Evolutionary conservation across 2,329 filamentous ascomycete genomes (phyloP).

Genomic region (Fusarium newnesense): DNA sequence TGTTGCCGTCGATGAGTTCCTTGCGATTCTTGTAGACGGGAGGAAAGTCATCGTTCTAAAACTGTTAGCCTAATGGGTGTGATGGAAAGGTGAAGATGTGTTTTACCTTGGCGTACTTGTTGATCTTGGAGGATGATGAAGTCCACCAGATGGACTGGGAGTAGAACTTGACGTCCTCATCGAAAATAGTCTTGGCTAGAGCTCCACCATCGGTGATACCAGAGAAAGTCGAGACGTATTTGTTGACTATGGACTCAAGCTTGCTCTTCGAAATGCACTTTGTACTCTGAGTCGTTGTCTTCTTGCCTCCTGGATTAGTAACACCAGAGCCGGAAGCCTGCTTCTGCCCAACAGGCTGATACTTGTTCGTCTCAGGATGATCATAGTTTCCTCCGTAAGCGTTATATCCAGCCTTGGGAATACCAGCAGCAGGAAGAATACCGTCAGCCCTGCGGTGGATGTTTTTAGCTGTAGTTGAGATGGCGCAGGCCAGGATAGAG

Average conservation of each 20-base stretch:
- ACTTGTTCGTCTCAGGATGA: conserved; percentile 28
- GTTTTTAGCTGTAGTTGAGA: conserved; percentile 23
- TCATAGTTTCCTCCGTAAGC: conserved; percentile 30
- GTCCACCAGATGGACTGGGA: conserved; percentile 38
- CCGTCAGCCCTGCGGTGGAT: conserved; percentile 11
- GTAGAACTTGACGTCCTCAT: conserved; percentile 27
- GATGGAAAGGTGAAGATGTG: too few relatives aligned
- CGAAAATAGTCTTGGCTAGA: conserved; percentile 16
- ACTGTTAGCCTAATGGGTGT: fast-evolving
- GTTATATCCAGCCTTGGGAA: conserved; percentile 30
- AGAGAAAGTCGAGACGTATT: conserved; percentile 31
- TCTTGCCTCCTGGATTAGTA: neutral
- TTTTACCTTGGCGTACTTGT: conserved; percentile 32
- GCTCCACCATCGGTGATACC: conserved; percentile 35
- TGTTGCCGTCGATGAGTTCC: conserved; percentile 30
- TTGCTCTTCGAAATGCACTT: conserved; percentile 20
- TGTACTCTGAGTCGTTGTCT: neutral
- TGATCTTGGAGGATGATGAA: conserved; percentile 14
- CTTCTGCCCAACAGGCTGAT: conserved; percentile 12
- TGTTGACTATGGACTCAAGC: conserved; percentile 31
- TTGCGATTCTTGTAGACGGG: conserved; percentile 21
- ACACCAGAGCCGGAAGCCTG: neutral
- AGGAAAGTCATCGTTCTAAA: conserved; percentile 33
- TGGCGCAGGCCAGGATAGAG: conserved; percentile 24
- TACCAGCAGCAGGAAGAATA: conserved; percentile 6